Evolutionary conservation across 1,284 basidiomycete genomes (phyloP), one percentile per base, ranked within the genome.

Genomic region (Leccinum subfulvum): DNA sequence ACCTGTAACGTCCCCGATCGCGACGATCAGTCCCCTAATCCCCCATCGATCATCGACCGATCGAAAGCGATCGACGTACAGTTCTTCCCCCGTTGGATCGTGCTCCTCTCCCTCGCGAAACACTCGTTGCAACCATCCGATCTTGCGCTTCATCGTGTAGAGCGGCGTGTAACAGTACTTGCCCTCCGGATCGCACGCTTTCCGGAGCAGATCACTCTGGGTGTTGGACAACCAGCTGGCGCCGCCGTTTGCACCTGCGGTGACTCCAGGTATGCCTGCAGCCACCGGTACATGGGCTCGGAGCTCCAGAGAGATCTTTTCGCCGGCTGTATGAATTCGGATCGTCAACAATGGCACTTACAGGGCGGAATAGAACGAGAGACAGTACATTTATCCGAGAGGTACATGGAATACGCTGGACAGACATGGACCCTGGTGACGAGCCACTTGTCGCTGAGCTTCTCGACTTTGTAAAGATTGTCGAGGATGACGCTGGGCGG

Each of bases 381-480:
- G 39, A 14, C 28, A 3, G n/a, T 37, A 71, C 71, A 56, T 58
- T 69, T 75, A 54, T 71, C 61, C 18, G 71, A 73, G 37, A 73
- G 66, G 23, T 75, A 73, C 61, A 73, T 67, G 26, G 62, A 71
- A n/a, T 59, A 73, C 0, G 73, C 74, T 5, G 71, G 74, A 11
- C 73, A 73, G 7, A 56, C 4, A 56, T 73, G 61, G 0, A 64
- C 18, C 56, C 57, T 66, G 0, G 68, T 75, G 62, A 75, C 73
- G 52, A 73, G 61, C 44, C 56, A 69, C 57, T 64, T 75, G 70
- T 64, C 62, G 13, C n/a, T 68, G 30, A 73, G 66, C 6, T 10
- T 28, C 4, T 63, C 66, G 0, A 72, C 63, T 3, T 41, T 44
- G 49, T 69, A 73, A 26, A 75, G 63, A 0, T n/a, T 44, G 0